Evolutionary conservation across 192 early-diverging fungal species (phyloP).

Genomic region (Dissophora ornata): DNA sequence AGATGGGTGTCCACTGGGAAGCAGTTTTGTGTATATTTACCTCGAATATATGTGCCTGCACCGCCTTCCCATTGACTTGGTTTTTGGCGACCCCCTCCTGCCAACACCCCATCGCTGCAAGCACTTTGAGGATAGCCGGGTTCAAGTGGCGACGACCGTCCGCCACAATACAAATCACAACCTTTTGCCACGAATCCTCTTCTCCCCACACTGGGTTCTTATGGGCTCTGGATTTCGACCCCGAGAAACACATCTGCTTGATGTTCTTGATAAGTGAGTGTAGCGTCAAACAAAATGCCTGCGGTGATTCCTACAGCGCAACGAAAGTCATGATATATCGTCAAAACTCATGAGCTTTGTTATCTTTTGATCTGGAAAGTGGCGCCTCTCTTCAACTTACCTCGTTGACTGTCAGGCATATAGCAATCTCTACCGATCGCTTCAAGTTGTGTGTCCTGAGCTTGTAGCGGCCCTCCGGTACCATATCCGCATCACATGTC

Average conservation of each 20-base stretch:
- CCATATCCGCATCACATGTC: constrained; percentile 73
- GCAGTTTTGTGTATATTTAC: no score
- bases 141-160: constrained; percentile 42
- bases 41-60: constrained; percentile 51
- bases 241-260: constrained; percentile 29
- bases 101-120: constrained; percentile 51
- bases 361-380: no score
- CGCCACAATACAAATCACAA: constrained; percentile 49
- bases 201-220: constrained; percentile 41
- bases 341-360: no score
- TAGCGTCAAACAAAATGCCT: constrained; percentile 44
- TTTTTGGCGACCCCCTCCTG: constrained; percentile 54
- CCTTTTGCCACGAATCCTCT: constrained; percentile 51
- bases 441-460: constrained; percentile 73
- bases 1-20: no score
- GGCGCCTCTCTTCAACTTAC: constrained; percentile 14
- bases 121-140: constrained; percentile 27
- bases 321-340: no score
- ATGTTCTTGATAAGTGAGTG: constrained; percentile 53
- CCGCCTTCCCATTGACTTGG: constrained; percentile 47
- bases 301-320: constrained; percentile 44
- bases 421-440: constrained; percentile 86
- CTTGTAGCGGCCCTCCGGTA: constrained; percentile 66
- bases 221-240: constrained; percentile 28
- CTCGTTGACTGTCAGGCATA: constrained; percentile 91